Evolutionary conservation across 768 basidiomycete species (phyloP), one percentile per base, ranked within the genome.

Genomic region (Clitopilus passeckerianus): DNA sequence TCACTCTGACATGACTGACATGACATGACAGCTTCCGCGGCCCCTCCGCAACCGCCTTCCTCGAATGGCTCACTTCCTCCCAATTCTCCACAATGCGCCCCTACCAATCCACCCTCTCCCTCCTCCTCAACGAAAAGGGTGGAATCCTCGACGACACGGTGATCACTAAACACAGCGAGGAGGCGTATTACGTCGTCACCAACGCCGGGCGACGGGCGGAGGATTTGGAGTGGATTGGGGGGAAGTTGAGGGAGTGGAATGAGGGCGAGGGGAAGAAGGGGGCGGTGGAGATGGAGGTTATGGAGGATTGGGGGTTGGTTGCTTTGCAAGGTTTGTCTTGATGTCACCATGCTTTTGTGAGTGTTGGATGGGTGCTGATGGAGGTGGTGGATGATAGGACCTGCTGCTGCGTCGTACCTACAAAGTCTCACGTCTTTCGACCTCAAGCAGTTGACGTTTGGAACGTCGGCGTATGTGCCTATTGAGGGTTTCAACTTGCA

Each of bases 131-230:
- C 72, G 86, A 91, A 56, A 68, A 79, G 0, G 96, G 97, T 1
- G 97, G 97, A 7, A 98, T 98, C 64, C 91, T 99, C 57, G 96
- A 99, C 73, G 97, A 99, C 70, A 90, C 90, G 18, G 84, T 98
- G 70, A 86, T 98, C 69, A 92, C 91, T 20, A 93, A 92, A 66
- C 93, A 95, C 69, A 81, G 86, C 0, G 67, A 81, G 5, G 81
- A 87, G 65, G 85, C 88, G 0, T 98, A 86, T 75, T 99, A 98
- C 69, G 90, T 98, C 57, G 96, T 99, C 23, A 99, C 97, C 0
- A 98, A 98, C 68, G 96, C 96, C 0, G 95, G 93, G 1, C 76
- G 96, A 35, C 82, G 93, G 23, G 85, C 86, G 2, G 81, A 86
- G 63, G 96, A 97, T 67, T 78, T 95, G 9, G 76, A 83, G 1